Conservation (phyloP, 371 early-diverging fungal genomes). For the Actinomucor elegans region DNA sequence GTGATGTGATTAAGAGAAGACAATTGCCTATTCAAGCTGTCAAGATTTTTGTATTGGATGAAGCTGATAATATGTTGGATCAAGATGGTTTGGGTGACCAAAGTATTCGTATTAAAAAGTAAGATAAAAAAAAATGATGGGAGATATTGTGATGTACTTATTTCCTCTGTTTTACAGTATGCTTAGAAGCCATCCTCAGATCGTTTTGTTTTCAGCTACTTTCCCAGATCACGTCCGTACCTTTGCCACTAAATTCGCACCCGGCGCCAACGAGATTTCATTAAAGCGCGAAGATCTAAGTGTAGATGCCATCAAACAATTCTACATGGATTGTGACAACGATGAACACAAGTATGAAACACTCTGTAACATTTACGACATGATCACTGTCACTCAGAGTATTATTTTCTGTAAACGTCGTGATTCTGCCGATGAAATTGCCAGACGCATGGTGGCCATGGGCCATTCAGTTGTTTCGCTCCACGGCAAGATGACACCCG, state of each 20-base stretch:
- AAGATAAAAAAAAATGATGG: too few relatives aligned
- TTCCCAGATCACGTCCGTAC: slow-evolving; percentile 83
- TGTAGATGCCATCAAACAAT: slow-evolving; percentile 96
- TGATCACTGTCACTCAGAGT: slow-evolving; percentile 95
- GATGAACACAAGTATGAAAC: slow-evolving; percentile 85
- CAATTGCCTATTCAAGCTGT: slow-evolving; percentile 60
- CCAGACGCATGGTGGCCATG: slow-evolving; percentile 69
- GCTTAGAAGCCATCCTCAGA: slow-evolving; percentile 70
- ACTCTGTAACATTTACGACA: slow-evolving; percentile 85
- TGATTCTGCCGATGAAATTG: slow-evolving; percentile 81
- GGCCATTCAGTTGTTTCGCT: slow-evolving; percentile 82
- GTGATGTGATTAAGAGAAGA: slow-evolving; percentile 68
- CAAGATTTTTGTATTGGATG: slow-evolving; percentile 89
- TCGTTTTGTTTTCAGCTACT: slow-evolving; percentile 97
- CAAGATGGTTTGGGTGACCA: slow-evolving; percentile 88
- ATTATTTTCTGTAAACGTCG: slow-evolving; percentile 94
- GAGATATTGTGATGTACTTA: too few relatives aligned
- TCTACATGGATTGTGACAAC: slow-evolving; percentile 91
- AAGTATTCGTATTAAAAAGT: slow-evolving; percentile 79
- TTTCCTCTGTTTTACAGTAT: slow-evolving; percentile 34
- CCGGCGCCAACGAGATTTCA: slow-evolving; percentile 83
- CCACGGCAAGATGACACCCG: slow-evolving; percentile 82
- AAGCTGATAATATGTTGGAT: slow-evolving; percentile 96
- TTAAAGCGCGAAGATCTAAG: slow-evolving; percentile 92
- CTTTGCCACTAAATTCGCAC: slow-evolving; percentile 83